These are phyloP conservation scores for Xylaria multiplex DNA, from an alignment of 2,329 filamentous ascomycete species.

Conservation along the genomic window DNA sequence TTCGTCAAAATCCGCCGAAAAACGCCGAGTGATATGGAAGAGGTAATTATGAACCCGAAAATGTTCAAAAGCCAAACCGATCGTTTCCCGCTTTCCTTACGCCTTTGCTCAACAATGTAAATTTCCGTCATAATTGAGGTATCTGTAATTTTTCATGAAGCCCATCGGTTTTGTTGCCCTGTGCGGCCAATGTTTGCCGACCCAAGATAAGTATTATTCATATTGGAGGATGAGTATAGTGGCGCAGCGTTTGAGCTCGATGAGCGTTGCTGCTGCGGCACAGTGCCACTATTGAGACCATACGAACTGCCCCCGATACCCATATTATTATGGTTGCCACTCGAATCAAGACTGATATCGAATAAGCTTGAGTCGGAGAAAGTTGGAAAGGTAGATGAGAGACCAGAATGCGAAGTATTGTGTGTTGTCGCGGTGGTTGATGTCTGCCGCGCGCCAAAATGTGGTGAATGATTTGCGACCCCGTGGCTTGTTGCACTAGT, in stretches of 20 bases:
- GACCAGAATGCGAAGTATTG: constrained; percentile 45
- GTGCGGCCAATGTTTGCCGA: constrained; percentile 43
- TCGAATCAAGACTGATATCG: constrained; percentile 47
- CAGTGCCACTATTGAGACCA: constrained; percentile 40
- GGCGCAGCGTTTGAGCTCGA: constrained; percentile 43
- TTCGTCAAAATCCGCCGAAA: constrained; percentile 25
- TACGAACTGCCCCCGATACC: constrained; percentile 45
- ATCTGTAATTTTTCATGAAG: constrained; percentile 35
- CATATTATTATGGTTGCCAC: constrained; percentile 40
- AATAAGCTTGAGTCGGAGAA: constrained; percentile 47
- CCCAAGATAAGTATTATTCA: constrained; percentile 44
- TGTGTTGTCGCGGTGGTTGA: constrained; percentile 43
- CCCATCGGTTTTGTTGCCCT: constrained; percentile 46
- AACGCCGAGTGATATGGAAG: constrained; percentile 35
- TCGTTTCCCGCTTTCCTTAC: constrained; percentile 35
- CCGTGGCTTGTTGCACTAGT: constrained; percentile 40
- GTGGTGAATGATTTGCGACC: constrained; percentile 47
- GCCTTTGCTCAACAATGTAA: constrained; percentile 29
- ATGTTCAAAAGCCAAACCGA: constrained; percentile 27
- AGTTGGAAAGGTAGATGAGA: constrained; percentile 43
- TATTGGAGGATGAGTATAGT: constrained; percentile 44
- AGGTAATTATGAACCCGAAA: constrained; percentile 28
- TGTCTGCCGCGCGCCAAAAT: constrained; percentile 46
- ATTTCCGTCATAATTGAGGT: constrained; percentile 26
- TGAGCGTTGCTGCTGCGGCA: constrained; percentile 45